phyloP scores from a whole-genome alignment of 352 stramenopile genomes.

The Pythium aristosporum region DNA sequence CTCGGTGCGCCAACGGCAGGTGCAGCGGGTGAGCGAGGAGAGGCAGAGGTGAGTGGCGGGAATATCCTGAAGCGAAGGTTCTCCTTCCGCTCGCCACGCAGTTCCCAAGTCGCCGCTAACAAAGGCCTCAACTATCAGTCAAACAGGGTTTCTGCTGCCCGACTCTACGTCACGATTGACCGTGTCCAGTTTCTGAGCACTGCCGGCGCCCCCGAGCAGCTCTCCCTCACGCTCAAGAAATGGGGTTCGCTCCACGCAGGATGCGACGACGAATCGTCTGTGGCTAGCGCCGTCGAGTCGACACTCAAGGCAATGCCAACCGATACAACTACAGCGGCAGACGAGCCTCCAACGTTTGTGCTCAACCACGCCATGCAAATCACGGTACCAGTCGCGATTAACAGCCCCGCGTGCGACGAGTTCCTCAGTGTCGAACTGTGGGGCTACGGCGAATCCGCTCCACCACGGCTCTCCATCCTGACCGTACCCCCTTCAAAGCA shows the following conservation, averaged over 20 bases:
- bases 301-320: constrained; percentile 21
- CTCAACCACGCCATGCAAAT: constrained; percentile 20
- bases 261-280: not conserved
- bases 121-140: constrained; percentile 4
- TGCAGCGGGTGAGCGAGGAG: not conserved
- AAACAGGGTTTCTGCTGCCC: not conserved
- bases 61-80: constrained; percentile 17
- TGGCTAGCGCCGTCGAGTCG: constrained; percentile 17
- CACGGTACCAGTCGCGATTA: not conserved
- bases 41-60: constrained; percentile 14
- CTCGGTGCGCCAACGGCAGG: not conserved
- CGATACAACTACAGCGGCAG: not conserved
- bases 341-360: not conserved
- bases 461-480: not conserved
- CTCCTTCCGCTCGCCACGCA: constrained; percentile 19
- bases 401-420: constrained; percentile 24
- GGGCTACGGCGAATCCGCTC: constrained; percentile 39
- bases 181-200: constrained; percentile 25
- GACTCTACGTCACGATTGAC: constrained; percentile 26
- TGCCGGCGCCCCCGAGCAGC: constrained; percentile 8
- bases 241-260: constrained; percentile 15
- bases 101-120: constrained; percentile 8
- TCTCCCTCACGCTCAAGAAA: constrained; percentile 40
- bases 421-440: constrained; percentile 55
- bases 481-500: not conserved